phyloP scores from a whole-genome alignment of 495 filamentous ascomycete genomes.

The Terfezia boudieri region DNA sequence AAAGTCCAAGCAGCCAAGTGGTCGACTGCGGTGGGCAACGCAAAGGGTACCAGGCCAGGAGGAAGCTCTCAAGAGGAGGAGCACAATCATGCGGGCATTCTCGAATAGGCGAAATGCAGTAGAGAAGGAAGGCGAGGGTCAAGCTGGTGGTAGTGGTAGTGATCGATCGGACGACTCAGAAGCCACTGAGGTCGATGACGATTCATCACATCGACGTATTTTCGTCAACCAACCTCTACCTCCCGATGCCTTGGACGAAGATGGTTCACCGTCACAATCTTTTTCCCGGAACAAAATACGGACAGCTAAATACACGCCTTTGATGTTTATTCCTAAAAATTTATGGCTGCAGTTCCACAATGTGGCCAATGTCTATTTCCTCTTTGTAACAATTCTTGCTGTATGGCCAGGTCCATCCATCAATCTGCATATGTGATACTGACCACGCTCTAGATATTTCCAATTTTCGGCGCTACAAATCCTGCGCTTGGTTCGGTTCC shows the following conservation, averaged over 20 bases:
- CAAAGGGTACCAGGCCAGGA: conserved; percentile 44
- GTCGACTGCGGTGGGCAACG: conserved; percentile 62
- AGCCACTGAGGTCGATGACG: conserved; percentile 18
- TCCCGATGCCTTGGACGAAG: conserved; percentile 54
- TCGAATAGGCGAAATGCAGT: conserved; percentile 15
- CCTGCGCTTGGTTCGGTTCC: conserved; percentile 79
- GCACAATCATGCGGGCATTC: conserved; percentile 41
- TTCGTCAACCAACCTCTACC: conserved; percentile 81
- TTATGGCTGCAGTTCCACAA: conserved; percentile 96
- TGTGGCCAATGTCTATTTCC: conserved; percentile 94
- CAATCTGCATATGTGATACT: neutral
- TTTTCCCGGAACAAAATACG: conserved; percentile 91
- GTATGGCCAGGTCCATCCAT: conserved; percentile 32
- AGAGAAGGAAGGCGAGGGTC: conserved; percentile 16
- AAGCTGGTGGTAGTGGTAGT: conserved; percentile 6
- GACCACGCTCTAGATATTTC: conserved; percentile 51
- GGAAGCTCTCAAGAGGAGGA: conserved; percentile 55
- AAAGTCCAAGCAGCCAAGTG: conserved; percentile 20
- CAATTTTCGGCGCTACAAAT: conserved; percentile 82
- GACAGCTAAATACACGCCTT: conserved; percentile 86
- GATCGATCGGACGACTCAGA: conserved; percentile 20
- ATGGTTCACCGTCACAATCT: conserved; percentile 43
- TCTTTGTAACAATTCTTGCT: conserved; percentile 82
- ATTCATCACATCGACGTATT: conserved; percentile 28
- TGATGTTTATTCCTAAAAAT: conserved; percentile 96